Evolutionary conservation across 805 yeast genomes (phyloP).

Genomic region (Sugiyamaella qingdaonensis): DNA sequence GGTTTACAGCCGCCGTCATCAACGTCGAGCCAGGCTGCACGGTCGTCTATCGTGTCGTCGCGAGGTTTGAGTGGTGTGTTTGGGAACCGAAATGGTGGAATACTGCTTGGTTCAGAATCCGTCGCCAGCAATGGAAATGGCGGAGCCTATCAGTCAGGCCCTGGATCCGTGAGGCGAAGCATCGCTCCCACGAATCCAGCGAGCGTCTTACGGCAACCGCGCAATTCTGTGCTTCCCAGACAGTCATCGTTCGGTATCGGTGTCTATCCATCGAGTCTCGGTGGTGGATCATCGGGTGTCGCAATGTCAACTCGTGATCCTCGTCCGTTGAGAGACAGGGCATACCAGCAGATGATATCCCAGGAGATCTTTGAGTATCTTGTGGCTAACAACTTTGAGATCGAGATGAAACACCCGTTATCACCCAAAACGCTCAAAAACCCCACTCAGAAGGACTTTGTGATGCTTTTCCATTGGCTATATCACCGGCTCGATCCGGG

Average conservation of each 20-base stretch:
- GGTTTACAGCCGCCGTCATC: not conserved
- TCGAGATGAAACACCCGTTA: conserved; percentile 67
- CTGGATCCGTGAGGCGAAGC: conserved; percentile 7
- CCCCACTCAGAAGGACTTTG: conserved; percentile 88
- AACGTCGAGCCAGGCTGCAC: conserved; percentile 1
- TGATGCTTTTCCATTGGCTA: conserved; percentile 71
- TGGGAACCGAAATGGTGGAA: not conserved
- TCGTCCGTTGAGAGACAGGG: conserved; percentile 72
- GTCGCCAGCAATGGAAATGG: not conserved
- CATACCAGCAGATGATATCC: conserved; percentile 60
- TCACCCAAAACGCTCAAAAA: conserved; percentile 58
- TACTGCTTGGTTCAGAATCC: not conserved
- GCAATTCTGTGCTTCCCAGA: conserved; percentile 10
- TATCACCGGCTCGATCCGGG: conserved; percentile 77
- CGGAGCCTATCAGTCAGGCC: not conserved
- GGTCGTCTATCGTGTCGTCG: conserved; percentile 15
- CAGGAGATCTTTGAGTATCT: conserved; percentile 66
- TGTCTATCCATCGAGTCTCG: not conserved
- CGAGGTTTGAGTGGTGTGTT: conserved; percentile 16
- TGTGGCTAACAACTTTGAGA: conserved; percentile 60
- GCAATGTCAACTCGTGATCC: conserved; percentile 44
- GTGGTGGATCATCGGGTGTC: conserved; percentile 1
- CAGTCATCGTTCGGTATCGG: conserved; percentile 20
- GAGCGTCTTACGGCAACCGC: conserved; percentile 11
- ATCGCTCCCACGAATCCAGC: conserved; percentile 10